Base-by-base conservation (phyloP, 768 basidiomycete species). In the Leccinum barrowsii region DNA sequence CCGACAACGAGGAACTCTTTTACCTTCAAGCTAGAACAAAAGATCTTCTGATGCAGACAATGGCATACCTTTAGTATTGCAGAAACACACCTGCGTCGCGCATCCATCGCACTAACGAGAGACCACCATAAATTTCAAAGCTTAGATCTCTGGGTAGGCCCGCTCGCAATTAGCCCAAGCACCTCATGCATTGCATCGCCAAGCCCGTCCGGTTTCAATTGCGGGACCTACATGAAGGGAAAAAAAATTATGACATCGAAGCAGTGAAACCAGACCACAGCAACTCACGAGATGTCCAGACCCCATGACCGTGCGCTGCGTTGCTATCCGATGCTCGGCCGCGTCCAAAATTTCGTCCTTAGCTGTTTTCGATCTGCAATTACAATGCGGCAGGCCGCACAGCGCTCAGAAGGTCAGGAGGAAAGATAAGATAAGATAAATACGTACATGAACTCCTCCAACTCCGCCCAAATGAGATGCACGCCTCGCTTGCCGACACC, bases 401-500 rank as follows among this genome's bases (percentile, higher is more conserved):
- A 48, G 47, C 13, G 13, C 10, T 22, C 10, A 11, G n/a, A 42
- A 42, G n/a, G 42, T 19, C 10, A 44, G 42, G 42, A 19, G n/a
- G 42, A 44, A 19, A 12, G 21, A 0, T 17, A 35, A 19, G 30
- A 5, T 5, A 34, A 34, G 32, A 34, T 12, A 34, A 0, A 49
- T 21, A 66, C 66, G 15, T 24, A 72, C 71, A 72, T 58, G 46
- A 74, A 72, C 28, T 72, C 72, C 22, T 70, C 68, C 1, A 53
- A 56, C 30, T 72, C 72, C 0, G 68, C 71, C 72, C 72, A 72
- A 1, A 74, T 42, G 24, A 74, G 7, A 48, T 72, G 71, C 0
- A 70, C 57, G 1, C 70, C 68, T 10, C 55, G 60, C 37, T 26
- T 57, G 5, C 55, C 62, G 34, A 4, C 30, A 21, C 40, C 30